These are phyloP conservation scores for Solanum hybrid DNA, from an alignment of 305 asterid species.

Conservation along the genomic window DNA sequence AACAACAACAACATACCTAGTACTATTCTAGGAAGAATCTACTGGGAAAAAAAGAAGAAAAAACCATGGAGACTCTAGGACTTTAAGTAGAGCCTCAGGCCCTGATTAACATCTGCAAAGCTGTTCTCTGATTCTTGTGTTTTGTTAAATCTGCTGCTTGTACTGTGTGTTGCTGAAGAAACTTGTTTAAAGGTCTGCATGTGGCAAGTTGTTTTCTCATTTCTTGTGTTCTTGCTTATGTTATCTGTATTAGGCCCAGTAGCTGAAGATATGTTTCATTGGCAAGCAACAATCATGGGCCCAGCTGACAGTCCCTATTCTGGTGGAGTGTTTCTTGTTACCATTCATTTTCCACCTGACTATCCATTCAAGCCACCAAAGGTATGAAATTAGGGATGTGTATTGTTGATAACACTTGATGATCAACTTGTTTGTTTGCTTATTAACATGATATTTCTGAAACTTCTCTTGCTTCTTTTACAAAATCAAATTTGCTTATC, in stretches of 20 bases:
- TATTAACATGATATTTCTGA: background rate
- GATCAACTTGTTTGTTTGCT: background rate
- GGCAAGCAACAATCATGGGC: slow-evolving; percentile 88
- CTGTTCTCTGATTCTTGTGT: background rate
- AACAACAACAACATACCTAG: background rate
- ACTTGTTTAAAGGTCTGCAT: background rate
- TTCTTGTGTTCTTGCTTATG: background rate
- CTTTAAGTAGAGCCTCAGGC: background rate
- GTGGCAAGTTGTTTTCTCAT: background rate
- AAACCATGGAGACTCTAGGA: background rate
- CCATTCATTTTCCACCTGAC: slow-evolving; percentile 72
- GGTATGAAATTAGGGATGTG: slow-evolving; percentile 20
- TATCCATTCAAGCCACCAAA: slow-evolving; percentile 82
- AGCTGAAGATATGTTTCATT: slow-evolving; percentile 70
- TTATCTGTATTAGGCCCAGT: slow-evolving; percentile 46
- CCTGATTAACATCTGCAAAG: background rate
- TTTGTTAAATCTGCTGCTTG: background rate
- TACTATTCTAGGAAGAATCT: background rate
- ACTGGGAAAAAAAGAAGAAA: background rate
- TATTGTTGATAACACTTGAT: background rate
- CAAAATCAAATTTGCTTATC: background rate
- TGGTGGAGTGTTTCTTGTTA: slow-evolving; percentile 61
- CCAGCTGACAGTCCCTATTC: slow-evolving; percentile 67
- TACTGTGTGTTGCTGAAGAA: background rate
- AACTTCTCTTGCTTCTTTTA: background rate